Evolutionary conservation across 345 rosid species (phyloP).

Genomic region (Balakata baccata): DNA sequence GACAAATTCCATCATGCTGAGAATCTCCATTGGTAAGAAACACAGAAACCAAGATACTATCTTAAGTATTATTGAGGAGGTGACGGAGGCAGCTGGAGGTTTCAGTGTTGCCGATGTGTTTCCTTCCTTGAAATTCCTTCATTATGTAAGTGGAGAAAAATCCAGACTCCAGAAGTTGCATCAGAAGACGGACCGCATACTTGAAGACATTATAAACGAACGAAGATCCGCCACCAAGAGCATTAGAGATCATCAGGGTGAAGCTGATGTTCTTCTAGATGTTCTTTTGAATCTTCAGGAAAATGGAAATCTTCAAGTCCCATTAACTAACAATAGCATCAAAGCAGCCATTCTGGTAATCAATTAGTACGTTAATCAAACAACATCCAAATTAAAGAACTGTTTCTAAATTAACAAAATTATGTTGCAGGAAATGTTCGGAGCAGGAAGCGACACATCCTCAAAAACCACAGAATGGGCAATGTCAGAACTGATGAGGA

Average conservation of each 20-base stretch:
- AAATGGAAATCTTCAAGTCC: constrained; percentile 5
- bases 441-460: constrained; percentile 1
- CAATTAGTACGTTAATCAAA: too few species aligned
- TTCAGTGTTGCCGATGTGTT: constrained; percentile 23
- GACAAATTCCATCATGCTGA: constrained; percentile 17
- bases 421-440: not conserved
- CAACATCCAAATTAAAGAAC: too few species aligned
- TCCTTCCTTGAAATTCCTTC: constrained; percentile 9
- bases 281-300: constrained; percentile 17
- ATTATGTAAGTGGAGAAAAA: not conserved
- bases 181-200: not conserved
- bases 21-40: constrained; percentile 28
- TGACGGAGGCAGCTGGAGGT: constrained; percentile 9
- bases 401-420: not conserved
- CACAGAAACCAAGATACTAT: constrained; percentile 21
- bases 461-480: not conserved
- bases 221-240: not conserved
- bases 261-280: constrained; percentile 1
- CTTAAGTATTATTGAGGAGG: not conserved
- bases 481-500: constrained; percentile 20
- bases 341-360: constrained; percentile 20
- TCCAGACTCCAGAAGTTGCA: not conserved
- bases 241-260: not conserved
- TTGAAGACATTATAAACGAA: constrained; percentile 13
- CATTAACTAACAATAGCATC: constrained; percentile 8